These are phyloP conservation scores for Pseudocercospora musae DNA, from an alignment of 2,329 filamentous ascomycete genomes.

Conservation along the genomic window DNA sequence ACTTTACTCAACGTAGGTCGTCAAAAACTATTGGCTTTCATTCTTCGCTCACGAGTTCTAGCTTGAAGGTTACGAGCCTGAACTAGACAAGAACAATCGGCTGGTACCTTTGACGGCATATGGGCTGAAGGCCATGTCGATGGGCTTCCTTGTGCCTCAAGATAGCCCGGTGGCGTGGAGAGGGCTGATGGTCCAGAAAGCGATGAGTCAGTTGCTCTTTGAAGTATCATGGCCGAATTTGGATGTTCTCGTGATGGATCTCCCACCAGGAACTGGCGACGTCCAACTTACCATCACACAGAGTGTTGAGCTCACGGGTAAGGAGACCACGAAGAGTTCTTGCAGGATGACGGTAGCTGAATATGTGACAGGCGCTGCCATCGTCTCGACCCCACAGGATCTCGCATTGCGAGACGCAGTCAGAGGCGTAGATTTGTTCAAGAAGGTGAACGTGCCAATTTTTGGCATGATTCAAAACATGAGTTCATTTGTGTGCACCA, in stretches of 20 bases:
- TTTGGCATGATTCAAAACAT: constrained; percentile 92
- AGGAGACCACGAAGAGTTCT: background rate
- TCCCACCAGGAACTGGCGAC: constrained; percentile 93
- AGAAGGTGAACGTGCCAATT: constrained; percentile 74
- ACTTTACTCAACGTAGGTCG: constrained; percentile 72
- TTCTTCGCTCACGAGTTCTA: constrained; percentile 1
- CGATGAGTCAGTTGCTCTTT: constrained; percentile 89
- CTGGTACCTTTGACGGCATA: constrained; percentile 88
- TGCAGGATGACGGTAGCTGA: background rate
- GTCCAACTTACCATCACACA: constrained; percentile 96
- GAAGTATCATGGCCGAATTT: constrained; percentile 91
- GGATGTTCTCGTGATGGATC: constrained; percentile 82
- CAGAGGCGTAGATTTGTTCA: constrained; percentile 90
- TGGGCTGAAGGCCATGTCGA: constrained; percentile 96
- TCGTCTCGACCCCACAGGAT: constrained; percentile 91
- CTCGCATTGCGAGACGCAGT: constrained; percentile 88
- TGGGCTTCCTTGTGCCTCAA: constrained; percentile 85
- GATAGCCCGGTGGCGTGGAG: constrained; percentile 88
- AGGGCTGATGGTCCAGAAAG: constrained; percentile 96
- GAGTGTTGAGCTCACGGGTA: constrained; percentile 72
- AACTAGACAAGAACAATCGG: constrained; percentile 57
- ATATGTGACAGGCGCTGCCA: constrained; percentile 61
- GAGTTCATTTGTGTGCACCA: constrained; percentile 77
- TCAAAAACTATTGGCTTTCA: background rate
- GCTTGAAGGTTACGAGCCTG: constrained; percentile 35